Base-by-base conservation (phyloP, 179 eudicot species). In the Beta macrorhiza region DNA sequence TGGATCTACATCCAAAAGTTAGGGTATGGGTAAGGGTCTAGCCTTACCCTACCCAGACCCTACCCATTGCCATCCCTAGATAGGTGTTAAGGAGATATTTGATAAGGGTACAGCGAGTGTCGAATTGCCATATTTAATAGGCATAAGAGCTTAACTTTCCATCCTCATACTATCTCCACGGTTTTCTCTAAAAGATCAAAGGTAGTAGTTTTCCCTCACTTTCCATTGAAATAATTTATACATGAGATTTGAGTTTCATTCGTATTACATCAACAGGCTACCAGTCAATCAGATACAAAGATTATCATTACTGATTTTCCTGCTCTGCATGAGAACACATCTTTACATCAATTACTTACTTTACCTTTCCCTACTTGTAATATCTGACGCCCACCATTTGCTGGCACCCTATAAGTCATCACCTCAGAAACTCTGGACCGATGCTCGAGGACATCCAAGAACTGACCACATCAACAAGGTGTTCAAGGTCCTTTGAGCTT, bases 381-480 rank as follows among this genome's bases (percentile, higher is more conserved):
- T 20, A 20, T 51, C 76, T 53, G 13, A 13, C 5, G 61, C 42
- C 51, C 17, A 55, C n/a, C 68, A 51, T 20, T 56, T 57, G 16
- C 25, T 45, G 25, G 49, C 29, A 63, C 22, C 79, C 47, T 74
- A 59, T 51, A 67, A 78, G 78, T 47, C 78, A 85, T 70, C 88
- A 83, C 82, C 83, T 90, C 78, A 90, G 77, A 64, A 88, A 90
- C 80, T 78, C 89, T 32, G 91, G 86, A 63, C 93, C 87, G 14
- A 85, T 81, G 83, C 88, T 88, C 0, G 83, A 86, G 67, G 84
- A 83, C 81, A 92, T 90, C 99, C 99, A 95, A 82, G 90, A 85
- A 57, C 91, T 68, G 73, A 93, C 83, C n/a, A 84, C 89, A 83
- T 93, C 97, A 70, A 95, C 97, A 80, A 95, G 97, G 55, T 82